phyloP scores from a whole-genome alignment of 139 green algal species.

The Chlorella ohadii region DNA sequence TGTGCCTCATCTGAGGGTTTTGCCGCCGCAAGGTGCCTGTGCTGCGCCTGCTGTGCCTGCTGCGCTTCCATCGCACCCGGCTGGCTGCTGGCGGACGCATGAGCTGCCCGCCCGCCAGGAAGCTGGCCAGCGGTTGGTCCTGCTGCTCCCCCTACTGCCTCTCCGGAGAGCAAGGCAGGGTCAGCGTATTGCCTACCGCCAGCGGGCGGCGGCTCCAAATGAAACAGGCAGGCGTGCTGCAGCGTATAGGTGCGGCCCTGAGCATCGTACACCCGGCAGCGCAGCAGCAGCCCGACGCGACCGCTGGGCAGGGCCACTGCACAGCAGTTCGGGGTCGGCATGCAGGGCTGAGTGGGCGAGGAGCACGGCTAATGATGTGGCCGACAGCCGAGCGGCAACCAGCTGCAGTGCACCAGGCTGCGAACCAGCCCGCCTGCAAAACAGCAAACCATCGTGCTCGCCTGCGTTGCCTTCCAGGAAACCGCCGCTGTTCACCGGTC shows the following conservation, averaged over 20 bases:
- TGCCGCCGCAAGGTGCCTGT: too few relatives aligned
- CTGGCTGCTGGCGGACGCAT: not conserved
- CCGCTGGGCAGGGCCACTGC: conserved; percentile 9
- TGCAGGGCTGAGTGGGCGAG: too few relatives aligned
- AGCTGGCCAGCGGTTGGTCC: not conserved
- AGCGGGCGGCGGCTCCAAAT: not conserved
- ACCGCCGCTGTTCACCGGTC: conserved; percentile 12
- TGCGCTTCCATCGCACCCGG: too few relatives aligned
- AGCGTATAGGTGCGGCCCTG: conserved; percentile 14
- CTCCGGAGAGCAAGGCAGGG: too few relatives aligned
- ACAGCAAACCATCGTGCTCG: not conserved
- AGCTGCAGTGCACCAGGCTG: too few relatives aligned
- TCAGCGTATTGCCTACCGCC: too few relatives aligned
- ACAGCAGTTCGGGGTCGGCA: not conserved
- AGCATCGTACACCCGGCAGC: conserved; percentile 17
- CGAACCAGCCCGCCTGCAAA: not conserved
- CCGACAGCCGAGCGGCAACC: too few relatives aligned
- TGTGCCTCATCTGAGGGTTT: too few relatives aligned
- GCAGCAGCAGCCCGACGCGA: conserved; percentile 34
- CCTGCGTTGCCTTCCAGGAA: conserved; percentile 37
- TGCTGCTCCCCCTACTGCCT: not conserved
- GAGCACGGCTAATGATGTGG: too few relatives aligned
- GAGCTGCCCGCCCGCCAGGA: not conserved
- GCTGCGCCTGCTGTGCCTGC: too few relatives aligned
- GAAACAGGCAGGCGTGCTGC: conserved; percentile 37